These are phyloP conservation scores for Lentinula detonsa DNA, from an alignment of 768 basidiomycete species.

Conservation along the genomic window DNA sequence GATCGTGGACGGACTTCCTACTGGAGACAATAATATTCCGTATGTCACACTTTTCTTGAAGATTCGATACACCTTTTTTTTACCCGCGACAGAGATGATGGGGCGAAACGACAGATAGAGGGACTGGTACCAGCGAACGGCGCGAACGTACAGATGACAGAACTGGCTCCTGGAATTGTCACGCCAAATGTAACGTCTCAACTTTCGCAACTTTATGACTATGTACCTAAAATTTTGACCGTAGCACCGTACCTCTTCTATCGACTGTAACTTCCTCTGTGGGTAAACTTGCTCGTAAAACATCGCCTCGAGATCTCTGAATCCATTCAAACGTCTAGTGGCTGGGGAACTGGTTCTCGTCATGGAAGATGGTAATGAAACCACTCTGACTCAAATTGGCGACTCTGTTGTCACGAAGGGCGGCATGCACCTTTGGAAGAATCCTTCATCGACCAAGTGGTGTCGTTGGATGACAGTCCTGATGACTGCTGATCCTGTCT, in stretches of 20 bases:
- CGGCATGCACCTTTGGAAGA: slow-evolving; percentile 57
- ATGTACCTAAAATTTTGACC: slow-evolving; percentile 5
- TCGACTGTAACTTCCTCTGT: slow-evolving; percentile 61
- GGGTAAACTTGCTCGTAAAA: slow-evolving; percentile 12
- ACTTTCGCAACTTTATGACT: not conserved
- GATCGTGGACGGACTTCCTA: slow-evolving; percentile 42
- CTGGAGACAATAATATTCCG: slow-evolving; percentile 47
- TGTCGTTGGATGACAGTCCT: slow-evolving; percentile 47
- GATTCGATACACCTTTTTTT: not conserved
- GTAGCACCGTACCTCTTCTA: slow-evolving; percentile 45
- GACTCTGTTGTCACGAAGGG: slow-evolving; percentile 54
- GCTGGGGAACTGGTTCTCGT: slow-evolving; percentile 49
- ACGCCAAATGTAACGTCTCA: slow-evolving; percentile 38
- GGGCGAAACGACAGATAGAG: slow-evolving; percentile 34
- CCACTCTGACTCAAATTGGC: slow-evolving; percentile 45
- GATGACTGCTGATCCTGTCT: slow-evolving; percentile 48
- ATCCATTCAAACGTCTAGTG: slow-evolving; percentile 24
- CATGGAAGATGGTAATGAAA: slow-evolving; percentile 52
- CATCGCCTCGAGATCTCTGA: not conserved
- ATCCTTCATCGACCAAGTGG: slow-evolving; percentile 42
- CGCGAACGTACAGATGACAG: slow-evolving; percentile 45
- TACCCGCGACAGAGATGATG: slow-evolving; percentile 37
- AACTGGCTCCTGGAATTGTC: slow-evolving; percentile 44
- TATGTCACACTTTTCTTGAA: slow-evolving; percentile 11
- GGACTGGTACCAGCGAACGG: slow-evolving; percentile 39